Percentiles rank a stretch among this genome's conserved stretches.
Evolutionary conservation across 1,284 basidiomycete genomes (phyloP).

Genomic region (Inonotus obliquus): DNA sequence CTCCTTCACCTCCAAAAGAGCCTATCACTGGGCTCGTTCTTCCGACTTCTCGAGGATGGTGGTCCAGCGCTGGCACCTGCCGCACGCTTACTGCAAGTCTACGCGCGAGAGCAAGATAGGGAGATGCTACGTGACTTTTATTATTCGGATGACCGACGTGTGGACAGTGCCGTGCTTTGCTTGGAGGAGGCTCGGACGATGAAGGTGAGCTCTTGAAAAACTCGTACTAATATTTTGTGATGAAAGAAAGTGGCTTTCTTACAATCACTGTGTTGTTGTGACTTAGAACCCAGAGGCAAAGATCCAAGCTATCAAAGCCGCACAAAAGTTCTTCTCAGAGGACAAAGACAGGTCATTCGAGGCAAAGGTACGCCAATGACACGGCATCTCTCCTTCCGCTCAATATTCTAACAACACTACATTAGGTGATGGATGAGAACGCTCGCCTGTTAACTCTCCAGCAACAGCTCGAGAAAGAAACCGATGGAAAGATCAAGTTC

Average conservation of each 20-base stretch:
- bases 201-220: constrained; percentile 37
- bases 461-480: constrained; percentile 83
- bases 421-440: constrained; percentile 87
- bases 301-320: constrained; percentile 70
- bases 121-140: constrained; percentile 96
- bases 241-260: neutral
- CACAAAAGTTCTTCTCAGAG: constrained; percentile 91
- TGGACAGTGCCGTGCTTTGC: constrained; percentile 84
- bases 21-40: constrained; percentile 88
- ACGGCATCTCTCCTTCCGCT: neutral
- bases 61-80: constrained; percentile 72
- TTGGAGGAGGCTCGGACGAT: constrained; percentile 76
- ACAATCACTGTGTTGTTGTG: neutral
- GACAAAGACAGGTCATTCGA: constrained; percentile 91
- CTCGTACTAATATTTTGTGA: neutral
- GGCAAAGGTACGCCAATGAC: constrained; percentile 60
- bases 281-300: constrained; percentile 64
- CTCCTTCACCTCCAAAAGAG: constrained; percentile 81
- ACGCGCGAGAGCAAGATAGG: constrained; percentile 84
- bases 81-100: constrained; percentile 76
- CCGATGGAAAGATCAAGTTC: constrained; percentile 70
- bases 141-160: constrained; percentile 94
- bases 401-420: neutral
- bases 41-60: constrained; percentile 89
- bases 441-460: constrained; percentile 74